phyloP scores from a whole-genome alignment of 225 moss, liverwort and hornwort species.

The Physcomitrium patens region DNA sequence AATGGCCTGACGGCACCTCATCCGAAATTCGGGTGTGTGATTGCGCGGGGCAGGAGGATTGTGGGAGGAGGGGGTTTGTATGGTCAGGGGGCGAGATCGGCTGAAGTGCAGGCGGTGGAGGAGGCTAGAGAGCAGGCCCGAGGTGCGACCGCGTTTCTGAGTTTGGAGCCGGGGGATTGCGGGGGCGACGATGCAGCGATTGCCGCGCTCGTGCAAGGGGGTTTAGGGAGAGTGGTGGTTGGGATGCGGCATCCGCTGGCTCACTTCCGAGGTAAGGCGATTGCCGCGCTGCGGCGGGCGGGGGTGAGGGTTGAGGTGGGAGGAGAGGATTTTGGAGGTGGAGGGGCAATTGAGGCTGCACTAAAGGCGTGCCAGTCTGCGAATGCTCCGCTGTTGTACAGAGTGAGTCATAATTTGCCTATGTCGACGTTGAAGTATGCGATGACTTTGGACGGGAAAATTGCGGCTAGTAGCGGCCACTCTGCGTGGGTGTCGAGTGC shows the following conservation, averaged over 20 bases:
- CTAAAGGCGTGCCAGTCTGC: constrained; percentile 65
- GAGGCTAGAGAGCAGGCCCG: constrained; percentile 69
- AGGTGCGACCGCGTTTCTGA: constrained; percentile 85
- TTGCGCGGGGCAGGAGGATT: constrained; percentile 75
- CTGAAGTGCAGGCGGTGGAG: constrained; percentile 88
- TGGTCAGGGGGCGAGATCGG: constrained; percentile 77
- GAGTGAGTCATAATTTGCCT: constrained; percentile 62
- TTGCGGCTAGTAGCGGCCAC: constrained; percentile 91
- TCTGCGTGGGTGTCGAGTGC: constrained; percentile 93
- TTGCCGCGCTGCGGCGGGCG: constrained; percentile 63
- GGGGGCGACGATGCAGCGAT: constrained; percentile 87
- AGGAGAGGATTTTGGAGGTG: constrained; percentile 50
- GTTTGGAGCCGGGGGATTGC: constrained; percentile 92
- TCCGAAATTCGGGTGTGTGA: constrained; percentile 87
- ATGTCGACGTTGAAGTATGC: constrained; percentile 93
- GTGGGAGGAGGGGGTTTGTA: constrained; percentile 80
- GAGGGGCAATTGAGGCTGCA: constrained; percentile 44
- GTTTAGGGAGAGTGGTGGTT: constrained; percentile 74
- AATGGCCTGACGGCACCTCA: constrained; percentile 81
- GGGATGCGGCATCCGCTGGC: constrained; percentile 85
- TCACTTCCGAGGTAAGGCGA: constrained; percentile 81
- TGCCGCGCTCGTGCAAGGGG: constrained; percentile 48
- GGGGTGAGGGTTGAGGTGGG: constrained; percentile 73
- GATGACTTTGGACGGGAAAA: constrained; percentile 98
- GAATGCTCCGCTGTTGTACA: constrained; percentile 84